A percentile compares a stretch with the other conserved stretches of the same genome.
Conservation (phyloP, 352 stramenopile species). For the Phytopythium oedochilum region DNA sequence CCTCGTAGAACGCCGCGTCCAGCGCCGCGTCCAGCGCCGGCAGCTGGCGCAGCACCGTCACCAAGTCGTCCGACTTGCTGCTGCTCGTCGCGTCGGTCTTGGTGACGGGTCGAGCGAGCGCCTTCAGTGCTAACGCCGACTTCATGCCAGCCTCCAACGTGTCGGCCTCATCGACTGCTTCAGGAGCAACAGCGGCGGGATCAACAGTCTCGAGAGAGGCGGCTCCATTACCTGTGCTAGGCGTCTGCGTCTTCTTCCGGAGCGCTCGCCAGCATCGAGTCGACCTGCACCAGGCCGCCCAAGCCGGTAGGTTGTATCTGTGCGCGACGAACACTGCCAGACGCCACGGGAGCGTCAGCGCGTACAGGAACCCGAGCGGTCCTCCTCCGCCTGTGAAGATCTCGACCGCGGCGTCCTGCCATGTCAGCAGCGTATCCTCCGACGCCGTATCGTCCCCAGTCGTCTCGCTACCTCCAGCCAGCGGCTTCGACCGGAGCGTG, state of each 20-base stretch:
- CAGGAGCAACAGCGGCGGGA: not conserved
- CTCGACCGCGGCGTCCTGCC: constrained; percentile 27
- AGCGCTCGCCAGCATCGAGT: constrained; percentile 11
- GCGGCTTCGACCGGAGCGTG: not conserved
- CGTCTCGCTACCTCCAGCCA: not conserved
- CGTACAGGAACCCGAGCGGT: constrained; percentile 68
- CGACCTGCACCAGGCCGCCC: not conserved
- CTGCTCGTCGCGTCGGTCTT: constrained; percentile 4
- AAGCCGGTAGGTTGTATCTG: constrained; percentile 35
- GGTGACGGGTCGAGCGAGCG: not conserved
- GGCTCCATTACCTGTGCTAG: not conserved
- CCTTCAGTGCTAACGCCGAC: not conserved
- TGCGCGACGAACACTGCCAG: constrained; percentile 36
- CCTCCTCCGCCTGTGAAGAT: constrained; percentile 41
- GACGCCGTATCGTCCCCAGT: not conserved
- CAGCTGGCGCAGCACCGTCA: constrained; percentile 57
- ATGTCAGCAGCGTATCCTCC: constrained; percentile 40
- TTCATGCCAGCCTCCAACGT: constrained; percentile 15
- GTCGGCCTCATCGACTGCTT: constrained; percentile 1
- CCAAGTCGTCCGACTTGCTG: constrained; percentile 33
- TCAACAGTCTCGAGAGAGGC: not conserved
- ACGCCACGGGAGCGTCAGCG: constrained; percentile 42
- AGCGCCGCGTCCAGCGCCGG: constrained; percentile 70
- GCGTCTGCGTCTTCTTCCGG: constrained; percentile 6
- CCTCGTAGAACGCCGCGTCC: constrained; percentile 79